Base-by-base conservation (phyloP, 306 rosid species). In the Dalbergia cultrata region DNA sequence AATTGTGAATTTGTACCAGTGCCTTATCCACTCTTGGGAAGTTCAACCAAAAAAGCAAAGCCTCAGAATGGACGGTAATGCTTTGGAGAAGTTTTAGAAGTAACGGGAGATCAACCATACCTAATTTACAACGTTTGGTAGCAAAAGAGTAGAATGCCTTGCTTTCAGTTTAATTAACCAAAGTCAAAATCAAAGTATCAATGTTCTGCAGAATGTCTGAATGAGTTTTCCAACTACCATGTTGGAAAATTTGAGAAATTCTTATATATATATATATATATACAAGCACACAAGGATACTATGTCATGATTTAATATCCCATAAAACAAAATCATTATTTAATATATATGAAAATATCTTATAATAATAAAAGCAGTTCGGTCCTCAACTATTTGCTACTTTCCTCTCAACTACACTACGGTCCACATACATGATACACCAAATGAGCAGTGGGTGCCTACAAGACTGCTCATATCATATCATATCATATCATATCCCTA, bases 81-180 rank as follows among this genome's bases (percentile, higher is more conserved):
- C 34, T 19, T 59, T 19, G 14, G 65, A 60, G 19, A 22, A 60
- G 16, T 26, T 60, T 31, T 4, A 9, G 16, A 10, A 60, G 8
- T 22, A 26, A 60, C 14, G 14, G 37, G 54, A 62, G 54, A 74
- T 72, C 65, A 75, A 72, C 85, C 81, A 72, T 71, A 16, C 65
- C 17, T 33, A 72, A 14, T 64, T 59, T 65, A 67, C 64, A 17
- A 6, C 6, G 35, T 69, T 74, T 33, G 75, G 65, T 72, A 60
- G 75, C 67, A 76, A 47, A 57, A 70, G 14, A 21, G 56, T 69
- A 37, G 10, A 21, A 67, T 26, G 72, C 67, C 4, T 80, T 67
- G 50, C 61, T 75, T 79, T 70, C n/a, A 11, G 72, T 83, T 69
- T 18, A 77, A 77, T 77, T 34, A 77, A 77, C 80, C 79, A 58